Evolutionary conservation across 352 stramenopile species (phyloP), one percentile per base, ranked within the genome.

Genomic region (Phytophthora brassicae): DNA sequence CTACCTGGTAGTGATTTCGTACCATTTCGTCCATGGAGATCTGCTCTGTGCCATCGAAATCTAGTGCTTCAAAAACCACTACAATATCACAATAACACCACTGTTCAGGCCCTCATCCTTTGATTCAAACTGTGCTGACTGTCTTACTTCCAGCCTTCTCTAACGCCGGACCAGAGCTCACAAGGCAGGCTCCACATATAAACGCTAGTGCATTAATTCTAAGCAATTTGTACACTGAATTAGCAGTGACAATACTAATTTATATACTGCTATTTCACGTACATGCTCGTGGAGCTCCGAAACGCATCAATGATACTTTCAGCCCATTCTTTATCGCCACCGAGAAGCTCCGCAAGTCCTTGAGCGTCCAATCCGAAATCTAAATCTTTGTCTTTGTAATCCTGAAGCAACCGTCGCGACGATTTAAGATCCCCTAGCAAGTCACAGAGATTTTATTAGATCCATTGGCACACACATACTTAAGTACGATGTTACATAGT

Each of bases 21-120:
- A 88, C 78, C 82, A 89, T 88, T 55, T 91, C 82, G 56, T 91
- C 82, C 75, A 91, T 88, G 2, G 82, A 87, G 51, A 89, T 87
- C 49, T 88, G 65, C 48, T 86, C 78, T 0, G 79, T 91, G 41
- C 68, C 59, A 64, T 86, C 79, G 64, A 91, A 91, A 58, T 91
- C 82, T 35, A 91, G 74, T 6, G 79, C 77, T n/a, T 89, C 77
- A 49, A 91, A 91, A 14, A 88, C 70, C 53, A 91, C 82, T 91
- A 24, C 17, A 56, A 28, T 19, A 19, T 35, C 7, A 47, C 3
- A 6, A 51, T 26, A 33, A 4, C 14, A 44, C 50, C 6, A 36
- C 6, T 17, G 5, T 45, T 47, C 17, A 44, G 38, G 17, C n/a
- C n/a, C n/a, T 22, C 29, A 3, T 9, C 42, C 9, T 31, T 13